These are phyloP conservation scores for Chlorella sp. DNA, from an alignment of 139 green algal species.

Conservation along the genomic window DNA sequence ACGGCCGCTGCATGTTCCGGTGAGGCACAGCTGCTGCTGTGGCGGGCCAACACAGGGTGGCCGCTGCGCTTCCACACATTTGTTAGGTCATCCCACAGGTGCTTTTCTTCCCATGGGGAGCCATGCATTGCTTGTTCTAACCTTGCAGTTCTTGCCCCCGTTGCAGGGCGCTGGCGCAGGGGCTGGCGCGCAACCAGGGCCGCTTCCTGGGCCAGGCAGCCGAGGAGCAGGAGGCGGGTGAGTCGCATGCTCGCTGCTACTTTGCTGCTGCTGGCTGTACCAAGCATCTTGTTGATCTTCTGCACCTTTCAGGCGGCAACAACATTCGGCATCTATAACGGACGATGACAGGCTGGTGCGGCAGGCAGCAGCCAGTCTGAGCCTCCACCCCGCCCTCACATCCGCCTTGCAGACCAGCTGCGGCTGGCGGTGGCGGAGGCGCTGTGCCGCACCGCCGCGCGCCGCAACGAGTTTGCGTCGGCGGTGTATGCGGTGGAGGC, in stretches of 20 bases:
- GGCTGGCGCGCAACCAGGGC: conserved; percentile 63
- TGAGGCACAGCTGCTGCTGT: background rate
- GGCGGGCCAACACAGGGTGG: too few species aligned
- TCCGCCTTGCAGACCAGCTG: conserved; percentile 58
- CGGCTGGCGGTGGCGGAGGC: conserved; percentile 66
- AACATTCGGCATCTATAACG: too few species aligned
- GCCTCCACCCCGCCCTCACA: background rate
- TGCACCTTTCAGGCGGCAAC: too few species aligned
- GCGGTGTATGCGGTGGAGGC: conserved; percentile 50
- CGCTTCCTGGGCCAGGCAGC: conserved; percentile 34
- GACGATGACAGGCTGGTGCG: too few species aligned
- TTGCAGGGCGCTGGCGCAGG: conserved; percentile 46
- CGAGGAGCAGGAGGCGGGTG: conserved; percentile 50
- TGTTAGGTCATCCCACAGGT: too few species aligned
- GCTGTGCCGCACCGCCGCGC: conserved; percentile 60
- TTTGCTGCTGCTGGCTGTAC: background rate
- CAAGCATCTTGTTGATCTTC: too few species aligned
- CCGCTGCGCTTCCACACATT: too few species aligned
- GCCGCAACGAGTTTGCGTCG: conserved; percentile 57
- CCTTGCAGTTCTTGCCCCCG: too few species aligned
- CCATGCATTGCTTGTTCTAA: too few species aligned
- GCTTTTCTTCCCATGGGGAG: too few species aligned
- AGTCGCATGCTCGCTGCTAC: background rate
- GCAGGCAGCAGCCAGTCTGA: too few species aligned
- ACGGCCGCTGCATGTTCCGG: conserved; percentile 79